A percentile compares a stretch with the other conserved stretches of the same genome.
These are phyloP conservation scores for Sideroxylon spinosum DNA, from an alignment of 179 eudicot species.

Conservation along the genomic window DNA sequence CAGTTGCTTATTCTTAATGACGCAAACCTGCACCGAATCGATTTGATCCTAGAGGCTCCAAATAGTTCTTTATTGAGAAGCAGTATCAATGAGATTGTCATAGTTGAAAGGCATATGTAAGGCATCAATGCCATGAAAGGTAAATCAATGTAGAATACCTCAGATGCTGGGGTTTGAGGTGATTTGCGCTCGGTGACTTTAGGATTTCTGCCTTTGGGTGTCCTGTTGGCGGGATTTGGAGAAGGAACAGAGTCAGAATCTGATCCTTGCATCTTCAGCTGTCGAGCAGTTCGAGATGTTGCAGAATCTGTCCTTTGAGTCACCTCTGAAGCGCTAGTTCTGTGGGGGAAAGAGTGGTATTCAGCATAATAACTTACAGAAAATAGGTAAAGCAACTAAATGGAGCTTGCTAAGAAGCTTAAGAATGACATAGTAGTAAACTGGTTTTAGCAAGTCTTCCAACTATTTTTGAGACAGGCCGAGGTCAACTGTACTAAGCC, in stretches of 20 bases:
- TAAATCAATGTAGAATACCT: neutral
- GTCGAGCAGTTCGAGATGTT: conserved; percentile 36
- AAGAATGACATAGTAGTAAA: neutral
- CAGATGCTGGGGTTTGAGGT: neutral
- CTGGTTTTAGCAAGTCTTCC: neutral
- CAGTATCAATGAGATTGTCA: neutral
- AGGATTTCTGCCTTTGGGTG: conserved; percentile 52
- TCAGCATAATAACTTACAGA: too few species aligned
- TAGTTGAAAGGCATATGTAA: neutral
- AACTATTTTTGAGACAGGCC: neutral
- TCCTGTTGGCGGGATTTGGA: conserved; percentile 42
- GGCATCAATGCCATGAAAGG: neutral
- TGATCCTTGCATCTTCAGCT: conserved; percentile 44
- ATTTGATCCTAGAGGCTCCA: neutral
- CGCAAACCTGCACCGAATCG: neutral
- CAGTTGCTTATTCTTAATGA: neutral
- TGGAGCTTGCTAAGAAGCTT: neutral
- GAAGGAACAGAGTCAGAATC: conserved; percentile 43
- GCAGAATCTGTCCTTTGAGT: conserved; percentile 43
- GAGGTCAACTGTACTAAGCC: neutral
- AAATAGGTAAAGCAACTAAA: neutral
- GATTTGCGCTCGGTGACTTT: conserved; percentile 54
- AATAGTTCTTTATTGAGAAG: neutral
- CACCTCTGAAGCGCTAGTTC: conserved; percentile 44
- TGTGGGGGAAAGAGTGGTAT: conserved; percentile 14